A percentile compares a stretch with the other conserved stretches of the same genome.
These are phyloP conservation scores for Ministeria vibrans DNA, from an alignment of 78 protist species.

Conservation along the genomic window DNA sequence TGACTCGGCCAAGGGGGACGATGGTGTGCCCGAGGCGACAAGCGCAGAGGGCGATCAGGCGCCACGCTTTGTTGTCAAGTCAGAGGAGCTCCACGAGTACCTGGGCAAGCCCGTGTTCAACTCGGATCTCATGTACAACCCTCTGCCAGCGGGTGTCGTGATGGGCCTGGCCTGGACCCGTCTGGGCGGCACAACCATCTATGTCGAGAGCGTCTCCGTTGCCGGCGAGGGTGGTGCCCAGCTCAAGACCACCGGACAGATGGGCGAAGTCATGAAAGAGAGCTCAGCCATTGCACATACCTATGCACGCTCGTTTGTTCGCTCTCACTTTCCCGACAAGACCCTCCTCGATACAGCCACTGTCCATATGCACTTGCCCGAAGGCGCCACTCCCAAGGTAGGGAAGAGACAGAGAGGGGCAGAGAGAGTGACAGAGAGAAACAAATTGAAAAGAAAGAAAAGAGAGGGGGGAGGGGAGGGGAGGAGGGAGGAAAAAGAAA, in stretches of 20 bases:
- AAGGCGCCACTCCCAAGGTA: no score
- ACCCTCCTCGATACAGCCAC: background rate
- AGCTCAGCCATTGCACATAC: constrained; percentile 60
- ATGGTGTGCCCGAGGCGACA: background rate
- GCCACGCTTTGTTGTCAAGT: background rate
- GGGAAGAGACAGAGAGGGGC: no score
- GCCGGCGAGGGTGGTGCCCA: background rate
- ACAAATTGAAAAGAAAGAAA: no score
- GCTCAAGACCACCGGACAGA: background rate
- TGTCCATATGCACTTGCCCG: constrained; percentile 74
- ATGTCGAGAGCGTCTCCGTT: background rate
- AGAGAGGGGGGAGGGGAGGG: no score
- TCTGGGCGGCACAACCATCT: constrained; percentile 31
- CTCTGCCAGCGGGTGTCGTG: constrained; percentile 69
- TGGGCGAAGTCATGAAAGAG: constrained; percentile 89
- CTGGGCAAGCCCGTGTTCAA: constrained; percentile 67
- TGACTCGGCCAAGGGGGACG: background rate
- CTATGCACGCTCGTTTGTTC: constrained; percentile 35
- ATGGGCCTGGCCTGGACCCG: constrained; percentile 83
- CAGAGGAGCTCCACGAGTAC: constrained; percentile 46
- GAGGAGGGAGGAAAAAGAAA: no score
- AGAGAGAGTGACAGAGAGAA: no score
- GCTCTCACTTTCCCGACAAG: background rate
- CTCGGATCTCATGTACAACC: constrained; percentile 42
- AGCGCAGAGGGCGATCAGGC: background rate